Evolutionary conservation across 2,329 filamentous ascomycete species (phyloP), one percentile per base, ranked within the genome.

Genomic region (Lachnellula cervina): DNA sequence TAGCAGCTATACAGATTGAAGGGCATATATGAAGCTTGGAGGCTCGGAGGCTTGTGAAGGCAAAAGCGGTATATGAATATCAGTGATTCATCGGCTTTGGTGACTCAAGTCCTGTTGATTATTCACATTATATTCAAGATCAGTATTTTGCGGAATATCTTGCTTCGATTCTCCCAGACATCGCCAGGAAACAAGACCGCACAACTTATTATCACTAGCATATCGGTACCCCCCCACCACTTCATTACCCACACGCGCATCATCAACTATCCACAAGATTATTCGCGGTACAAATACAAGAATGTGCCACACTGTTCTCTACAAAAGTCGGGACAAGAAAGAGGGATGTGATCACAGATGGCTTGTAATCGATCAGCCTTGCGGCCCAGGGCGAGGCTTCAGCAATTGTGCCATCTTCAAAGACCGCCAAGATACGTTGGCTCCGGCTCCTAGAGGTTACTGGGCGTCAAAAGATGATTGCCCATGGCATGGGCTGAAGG

Each of bases 241-340:
- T 45, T 32, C 8, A 49, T 25, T 34, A 42, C 37, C 25, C 32
- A 21, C 46, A 21, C 35, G 40, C 17, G n/a, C 34, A 23, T 23
- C 7, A 34, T 16, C n/a, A 37, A 17, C 16, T 21, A 50, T n/a
- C 49, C 16, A 11, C 34, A 49, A 21, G 9, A 8, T 23, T 40
- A 16, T 38, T 50, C 21, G 25, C 42, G 11, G 9, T 19, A 25
- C 19, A 25, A 25, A 17, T n/a, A 19, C 38, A 7, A 51, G 6
- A 50, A 62, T 62, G 60, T 62, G 60, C 47, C 53, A 25, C 13
- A 51, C 48, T 37, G 47, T 46, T 8, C 28, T 54, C 45, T 57
- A 58, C 56, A 57, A 53, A 25, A 52, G 57, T 43, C 17, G 7
- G 17, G 42, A 44, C 42, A 25, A 44, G 42, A 43, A 35, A 13